Base-by-base conservation (phyloP, 73 alveolate species). In the Diophrys sp. region DNA sequence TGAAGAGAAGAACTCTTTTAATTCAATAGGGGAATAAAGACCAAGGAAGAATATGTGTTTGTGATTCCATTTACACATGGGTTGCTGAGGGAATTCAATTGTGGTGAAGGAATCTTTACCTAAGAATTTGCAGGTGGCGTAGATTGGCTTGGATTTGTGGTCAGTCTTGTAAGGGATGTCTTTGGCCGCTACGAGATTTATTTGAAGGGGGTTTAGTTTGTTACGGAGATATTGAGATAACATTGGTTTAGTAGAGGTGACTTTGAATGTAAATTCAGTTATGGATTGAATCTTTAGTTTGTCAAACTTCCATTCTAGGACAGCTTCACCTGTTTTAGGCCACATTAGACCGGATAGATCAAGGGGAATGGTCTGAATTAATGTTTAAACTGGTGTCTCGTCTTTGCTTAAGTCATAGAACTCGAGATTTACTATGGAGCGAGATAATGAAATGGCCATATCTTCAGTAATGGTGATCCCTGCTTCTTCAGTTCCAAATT, bases 151-250 rank as follows among this genome's bases (percentile, higher is more conserved):
- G 72, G 23, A 87, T 75, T 87, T 87, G 31, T 44, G 94, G 2
- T 87, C 94, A 18, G 87, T 74, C 67, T 87, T 87, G 29, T 28
- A 34, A 1, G 94, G 94, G 14, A 87, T 78, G 55, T 87, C 94
- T 80, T 87, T 87, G 18, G 87, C 81, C 23, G 85, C 84, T 5
- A 79, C 74, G 23, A 87, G 29, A 54, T 80, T 28, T 1, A 87
- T 30, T 54, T 75, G 89, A 30, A 87, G 24, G 0, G 94, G 94
- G 67, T 87, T 87, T 31, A 87, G 62, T 33, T 87, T 87, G 78
- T 75, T 87, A 11, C 94, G 28, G 57, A 87, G 54, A 57, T 67
- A 86, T 5, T 67, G 85, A 26, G 84, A 68, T 11, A 87, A 71
- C 74, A 80, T 0, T 5, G 84, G 84, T 33, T 74, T 56, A 66